Evolutionary conservation across 441 rosid genomes (phyloP).

Genomic region (Hura crepitans): DNA sequence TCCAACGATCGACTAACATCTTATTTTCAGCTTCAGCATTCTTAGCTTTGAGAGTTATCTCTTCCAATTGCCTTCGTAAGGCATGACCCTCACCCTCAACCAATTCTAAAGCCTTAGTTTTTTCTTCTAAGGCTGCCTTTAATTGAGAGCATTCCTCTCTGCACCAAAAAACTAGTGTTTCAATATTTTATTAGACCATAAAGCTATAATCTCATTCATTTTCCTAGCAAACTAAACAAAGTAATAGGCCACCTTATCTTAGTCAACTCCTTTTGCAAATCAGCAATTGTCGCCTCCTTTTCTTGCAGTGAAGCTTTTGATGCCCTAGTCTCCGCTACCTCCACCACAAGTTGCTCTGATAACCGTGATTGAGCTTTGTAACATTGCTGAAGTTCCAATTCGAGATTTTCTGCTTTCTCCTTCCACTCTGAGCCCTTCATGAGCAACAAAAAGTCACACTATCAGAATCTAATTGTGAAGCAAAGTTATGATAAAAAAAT

Average conservation of each 20-base stretch:
- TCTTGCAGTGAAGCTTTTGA: constrained; percentile 66
- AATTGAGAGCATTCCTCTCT: constrained; percentile 61
- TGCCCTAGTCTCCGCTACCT: constrained; percentile 73
- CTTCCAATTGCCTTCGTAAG: constrained; percentile 54
- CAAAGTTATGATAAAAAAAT: not conserved
- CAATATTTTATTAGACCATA: constrained; percentile 19
- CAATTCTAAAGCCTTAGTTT: constrained; percentile 58
- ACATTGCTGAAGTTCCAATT: constrained; percentile 79
- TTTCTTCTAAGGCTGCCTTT: constrained; percentile 58
- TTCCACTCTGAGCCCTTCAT: constrained; percentile 91
- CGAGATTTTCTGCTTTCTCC: constrained; percentile 76
- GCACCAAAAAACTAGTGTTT: constrained; percentile 19
- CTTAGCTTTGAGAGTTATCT: constrained; percentile 54
- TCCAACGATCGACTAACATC: constrained; percentile 86
- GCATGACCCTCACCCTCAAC: constrained; percentile 52
- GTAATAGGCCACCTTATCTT: constrained; percentile 45
- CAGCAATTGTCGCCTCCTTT: constrained; percentile 50
- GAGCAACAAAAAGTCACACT: constrained; percentile 19
- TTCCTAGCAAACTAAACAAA: constrained; percentile 4
- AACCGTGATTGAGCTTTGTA: constrained; percentile 85
- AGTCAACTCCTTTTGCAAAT: constrained; percentile 46
- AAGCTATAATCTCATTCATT: not conserved
- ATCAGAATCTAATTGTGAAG: not conserved
- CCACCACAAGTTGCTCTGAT: constrained; percentile 85
- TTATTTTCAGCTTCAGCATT: constrained; percentile 81